phyloP scores from a whole-genome alignment of 2,329 filamentous ascomycete genomes.

The Chalara sp. region DNA sequence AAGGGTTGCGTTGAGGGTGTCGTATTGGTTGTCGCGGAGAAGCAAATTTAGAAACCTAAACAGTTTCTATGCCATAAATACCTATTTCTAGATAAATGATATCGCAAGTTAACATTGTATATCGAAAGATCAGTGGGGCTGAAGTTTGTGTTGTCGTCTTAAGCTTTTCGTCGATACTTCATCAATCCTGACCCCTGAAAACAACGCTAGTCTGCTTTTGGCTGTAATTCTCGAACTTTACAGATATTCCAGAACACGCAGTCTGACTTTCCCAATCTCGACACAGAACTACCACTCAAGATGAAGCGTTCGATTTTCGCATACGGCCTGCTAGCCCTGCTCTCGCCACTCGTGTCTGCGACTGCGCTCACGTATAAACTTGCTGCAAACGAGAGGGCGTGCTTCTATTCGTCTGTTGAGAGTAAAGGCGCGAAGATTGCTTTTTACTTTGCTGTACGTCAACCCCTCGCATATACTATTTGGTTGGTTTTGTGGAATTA shows the following conservation, averaged over 20 bases:
- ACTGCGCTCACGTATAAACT: conserved; percentile 95
- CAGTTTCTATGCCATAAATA: too few relatives aligned
- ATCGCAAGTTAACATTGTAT: too few relatives aligned
- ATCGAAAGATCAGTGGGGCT: too few relatives aligned
- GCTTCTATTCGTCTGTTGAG: conserved; percentile 81
- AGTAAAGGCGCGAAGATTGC: conserved; percentile 81
- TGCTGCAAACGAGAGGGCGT: conserved; percentile 84
- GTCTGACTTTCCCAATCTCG: background rate
- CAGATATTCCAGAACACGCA: background rate
- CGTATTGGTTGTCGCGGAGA: too few relatives aligned
- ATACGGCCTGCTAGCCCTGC: conserved; percentile 63
- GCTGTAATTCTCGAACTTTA: background rate
- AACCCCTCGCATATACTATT: background rate
- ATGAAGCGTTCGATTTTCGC: conserved; percentile 63
- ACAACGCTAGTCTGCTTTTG: too few relatives aligned
- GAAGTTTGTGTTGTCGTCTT: too few relatives aligned
- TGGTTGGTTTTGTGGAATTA: background rate
- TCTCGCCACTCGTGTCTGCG: conserved; percentile 66
- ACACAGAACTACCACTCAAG: conserved; percentile 19
- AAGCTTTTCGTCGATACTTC: too few relatives aligned
- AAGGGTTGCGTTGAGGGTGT: too few relatives aligned
- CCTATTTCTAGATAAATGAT: too few relatives aligned
- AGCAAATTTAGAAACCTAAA: too few relatives aligned
- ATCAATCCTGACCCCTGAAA: too few relatives aligned
- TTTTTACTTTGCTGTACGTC: conserved; percentile 93